Percentiles rank a stretch among this genome's conserved stretches.
Conservation (phyloP, 345 rosid genomes). For the Moricandia arvensis region DNA sequence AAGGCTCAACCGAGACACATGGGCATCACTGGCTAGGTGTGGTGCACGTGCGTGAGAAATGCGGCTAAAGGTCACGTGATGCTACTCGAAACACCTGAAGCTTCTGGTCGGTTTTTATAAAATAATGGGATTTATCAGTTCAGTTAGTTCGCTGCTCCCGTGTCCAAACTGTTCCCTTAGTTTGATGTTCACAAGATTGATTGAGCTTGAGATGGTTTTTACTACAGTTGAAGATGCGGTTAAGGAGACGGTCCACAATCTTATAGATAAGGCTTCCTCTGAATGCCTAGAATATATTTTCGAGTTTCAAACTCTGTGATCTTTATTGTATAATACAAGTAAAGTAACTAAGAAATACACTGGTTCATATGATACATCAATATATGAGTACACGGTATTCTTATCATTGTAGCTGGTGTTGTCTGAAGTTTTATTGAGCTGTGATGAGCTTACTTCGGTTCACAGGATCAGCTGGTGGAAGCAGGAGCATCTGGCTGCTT, state of each 20-base stretch:
- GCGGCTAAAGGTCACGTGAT: conserved; percentile 68
- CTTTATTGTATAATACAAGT: conserved; percentile 23
- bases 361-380: conserved; percentile 13
- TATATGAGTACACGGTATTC: neutral
- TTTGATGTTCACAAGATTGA: conserved; percentile 65
- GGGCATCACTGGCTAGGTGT: conserved; percentile 78
- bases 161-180: conserved; percentile 61
- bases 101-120: conserved; percentile 73
- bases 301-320: neutral
- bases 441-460: neutral
- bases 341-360: neutral
- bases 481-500: conserved; percentile 47
- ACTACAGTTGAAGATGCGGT: conserved; percentile 46
- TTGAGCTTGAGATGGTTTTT: conserved; percentile 53
- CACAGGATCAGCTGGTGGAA: conserved; percentile 16
- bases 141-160: conserved; percentile 57
- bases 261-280: conserved; percentile 53
- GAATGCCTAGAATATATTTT: neutral
- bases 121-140: conserved; percentile 73
- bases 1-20: conserved; percentile 60
- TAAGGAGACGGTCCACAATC: conserved; percentile 60
- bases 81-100: conserved; percentile 55
- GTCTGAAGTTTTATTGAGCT: conserved; percentile 19
- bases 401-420: neutral
- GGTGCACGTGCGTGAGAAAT: conserved; percentile 76